phyloP scores from a whole-genome alignment of 2,329 filamentous ascomycete species.

The Penicillium rolfsii region DNA sequence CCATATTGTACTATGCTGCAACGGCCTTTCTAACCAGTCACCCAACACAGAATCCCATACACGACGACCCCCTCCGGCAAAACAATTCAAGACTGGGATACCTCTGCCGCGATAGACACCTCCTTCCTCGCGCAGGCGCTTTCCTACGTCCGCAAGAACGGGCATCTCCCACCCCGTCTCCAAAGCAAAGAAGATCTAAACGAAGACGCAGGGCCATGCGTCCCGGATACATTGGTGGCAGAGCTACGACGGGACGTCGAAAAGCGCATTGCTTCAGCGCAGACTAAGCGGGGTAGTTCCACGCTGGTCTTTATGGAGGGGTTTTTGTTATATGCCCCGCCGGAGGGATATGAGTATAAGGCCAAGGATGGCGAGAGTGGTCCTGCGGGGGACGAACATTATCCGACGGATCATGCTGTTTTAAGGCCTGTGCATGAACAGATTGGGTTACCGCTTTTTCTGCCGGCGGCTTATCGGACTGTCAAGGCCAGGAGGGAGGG shows the following conservation, averaged over 20 bases:
- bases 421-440: constrained; percentile 36
- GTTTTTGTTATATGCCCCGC: constrained; percentile 75
- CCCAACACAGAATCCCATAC: constrained; percentile 46
- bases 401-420: constrained; percentile 20
- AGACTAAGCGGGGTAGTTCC: not conserved
- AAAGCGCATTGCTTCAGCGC: constrained; percentile 17
- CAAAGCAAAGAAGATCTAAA: constrained; percentile 64
- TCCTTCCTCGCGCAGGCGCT: constrained; percentile 69
- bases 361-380: too few relatives aligned
- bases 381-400: constrained; percentile 10
- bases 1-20: not conserved
- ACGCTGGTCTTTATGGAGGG: constrained; percentile 79
- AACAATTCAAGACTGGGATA: constrained; percentile 87
- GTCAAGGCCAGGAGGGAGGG: constrained; percentile 47
- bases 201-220: constrained; percentile 50
- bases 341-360: constrained; percentile 11
- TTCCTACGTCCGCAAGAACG: constrained; percentile 69
- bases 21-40: not conserved
- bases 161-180: constrained; percentile 55
- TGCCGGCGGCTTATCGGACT: constrained; percentile 66
- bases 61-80: constrained; percentile 53
- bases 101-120: constrained; percentile 75
- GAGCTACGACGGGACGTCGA: constrained; percentile 32
- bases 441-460: constrained; percentile 76
- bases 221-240: constrained; percentile 32